Percentiles rank a stretch among this genome's conserved stretches.
Conservation (phyloP, 805 yeast genomes). For the Cyberlindnera saturnus region DNA sequence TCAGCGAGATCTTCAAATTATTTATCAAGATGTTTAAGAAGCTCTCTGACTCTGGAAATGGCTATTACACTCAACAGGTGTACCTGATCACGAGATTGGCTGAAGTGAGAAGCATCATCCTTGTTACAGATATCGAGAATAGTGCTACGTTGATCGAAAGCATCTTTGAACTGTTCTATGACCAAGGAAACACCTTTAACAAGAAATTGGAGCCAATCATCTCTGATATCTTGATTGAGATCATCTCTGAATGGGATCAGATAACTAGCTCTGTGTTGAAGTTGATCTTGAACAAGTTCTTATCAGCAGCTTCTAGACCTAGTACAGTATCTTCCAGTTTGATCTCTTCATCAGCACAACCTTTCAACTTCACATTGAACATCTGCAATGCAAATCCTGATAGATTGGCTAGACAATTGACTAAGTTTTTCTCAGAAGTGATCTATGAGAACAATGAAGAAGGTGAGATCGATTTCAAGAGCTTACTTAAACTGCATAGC, state of each 20-base stretch:
- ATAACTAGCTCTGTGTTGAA: constrained; percentile 58
- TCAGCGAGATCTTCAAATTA: constrained; percentile 59
- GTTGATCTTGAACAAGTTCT: constrained; percentile 58
- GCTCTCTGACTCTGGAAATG: constrained; percentile 48
- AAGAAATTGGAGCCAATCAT: constrained; percentile 53
- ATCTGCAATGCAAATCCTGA: constrained; percentile 69
- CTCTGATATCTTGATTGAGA: constrained; percentile 67
- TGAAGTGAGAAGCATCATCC: constrained; percentile 67
- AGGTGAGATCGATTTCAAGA: constrained; percentile 26
- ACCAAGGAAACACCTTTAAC: constrained; percentile 41
- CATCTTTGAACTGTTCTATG: constrained; percentile 60
- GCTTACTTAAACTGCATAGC: constrained; percentile 55
- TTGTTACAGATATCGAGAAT: constrained; percentile 69
- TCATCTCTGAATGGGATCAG: constrained; percentile 62
- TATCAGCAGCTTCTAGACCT: constrained; percentile 24
- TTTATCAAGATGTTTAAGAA: constrained; percentile 57
- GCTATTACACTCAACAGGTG: constrained; percentile 56
- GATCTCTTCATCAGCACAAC: constrained; percentile 32
- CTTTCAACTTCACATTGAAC: constrained; percentile 56
- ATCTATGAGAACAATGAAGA: constrained; percentile 42
- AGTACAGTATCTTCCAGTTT: constrained; percentile 14
- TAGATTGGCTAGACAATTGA: constrained; percentile 66
- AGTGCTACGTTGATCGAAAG: constrained; percentile 46
- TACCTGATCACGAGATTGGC: constrained; percentile 63
- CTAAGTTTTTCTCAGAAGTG: constrained; percentile 75